A percentile compares a stretch with the other conserved stretches of the same genome.
phyloP scores from a whole-genome alignment of 352 stramenopile genomes.

The Globisporangium spinosum region DNA sequence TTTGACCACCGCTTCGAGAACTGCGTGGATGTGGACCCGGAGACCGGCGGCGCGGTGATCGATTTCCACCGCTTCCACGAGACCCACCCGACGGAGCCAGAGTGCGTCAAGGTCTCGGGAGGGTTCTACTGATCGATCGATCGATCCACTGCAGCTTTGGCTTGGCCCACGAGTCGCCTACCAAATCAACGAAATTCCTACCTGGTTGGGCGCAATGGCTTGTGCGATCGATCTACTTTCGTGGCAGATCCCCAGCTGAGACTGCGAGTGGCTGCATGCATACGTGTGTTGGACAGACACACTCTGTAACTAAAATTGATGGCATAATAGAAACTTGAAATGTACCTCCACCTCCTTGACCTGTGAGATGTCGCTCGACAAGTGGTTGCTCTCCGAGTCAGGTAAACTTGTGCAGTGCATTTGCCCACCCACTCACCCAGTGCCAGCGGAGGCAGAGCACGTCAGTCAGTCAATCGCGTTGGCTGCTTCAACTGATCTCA shows the following conservation, averaged over 20 bases:
- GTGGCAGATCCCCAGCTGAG: background rate
- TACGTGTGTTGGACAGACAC: background rate
- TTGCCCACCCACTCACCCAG: no score
- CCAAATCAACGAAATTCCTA: background rate
- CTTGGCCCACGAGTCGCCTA: background rate
- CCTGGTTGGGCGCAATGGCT: background rate
- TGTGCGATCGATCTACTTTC: background rate
- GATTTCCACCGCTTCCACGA: slow-evolving; percentile 90
- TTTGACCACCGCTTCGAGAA: slow-evolving; percentile 93
- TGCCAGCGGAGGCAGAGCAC: background rate
- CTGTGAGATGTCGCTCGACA: background rate
- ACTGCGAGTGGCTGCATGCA: background rate
- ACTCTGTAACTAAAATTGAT: background rate
- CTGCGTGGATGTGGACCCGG: slow-evolving; percentile 81
- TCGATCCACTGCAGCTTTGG: background rate
- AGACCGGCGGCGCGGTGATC: slow-evolving; percentile 78
- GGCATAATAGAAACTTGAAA: slow-evolving; percentile 1
- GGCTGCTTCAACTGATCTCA: background rate
- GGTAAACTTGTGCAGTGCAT: no score
- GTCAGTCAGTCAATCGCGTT: background rate
- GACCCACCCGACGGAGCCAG: slow-evolving; percentile 47
- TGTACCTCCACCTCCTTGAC: background rate
- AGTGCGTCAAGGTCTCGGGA: slow-evolving; percentile 57
- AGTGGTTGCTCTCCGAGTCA: no score
- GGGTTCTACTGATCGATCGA: slow-evolving; percentile 48